These are phyloP conservation scores for Inga oerstediana DNA, from an alignment of 306 rosid species.

Conservation along the genomic window DNA sequence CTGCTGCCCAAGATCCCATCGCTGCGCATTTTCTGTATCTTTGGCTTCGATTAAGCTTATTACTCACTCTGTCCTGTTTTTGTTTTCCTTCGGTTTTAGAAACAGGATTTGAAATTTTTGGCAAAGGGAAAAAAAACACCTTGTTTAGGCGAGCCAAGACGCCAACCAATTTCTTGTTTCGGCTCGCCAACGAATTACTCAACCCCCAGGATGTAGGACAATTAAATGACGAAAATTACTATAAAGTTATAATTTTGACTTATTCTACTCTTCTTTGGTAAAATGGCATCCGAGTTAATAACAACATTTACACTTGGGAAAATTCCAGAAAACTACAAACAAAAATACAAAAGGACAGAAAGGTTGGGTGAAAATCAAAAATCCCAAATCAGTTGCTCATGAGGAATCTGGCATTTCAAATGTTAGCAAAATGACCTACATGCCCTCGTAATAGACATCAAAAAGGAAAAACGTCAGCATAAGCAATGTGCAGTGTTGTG, in stretches of 20 bases:
- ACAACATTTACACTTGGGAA: too few species aligned
- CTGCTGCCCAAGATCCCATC: slow-evolving; percentile 61
- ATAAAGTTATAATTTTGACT: neutral
- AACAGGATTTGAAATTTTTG: neutral
- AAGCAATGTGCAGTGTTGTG: too few species aligned
- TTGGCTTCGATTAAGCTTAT: slow-evolving; percentile 20
- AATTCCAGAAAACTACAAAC: too few species aligned
- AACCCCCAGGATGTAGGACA: neutral
- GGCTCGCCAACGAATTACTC: neutral
- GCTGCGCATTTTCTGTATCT: slow-evolving; percentile 41
- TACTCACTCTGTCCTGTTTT: neutral
- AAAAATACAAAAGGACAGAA: too few species aligned
- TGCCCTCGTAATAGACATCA: too few species aligned
- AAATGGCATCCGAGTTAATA: neutral
- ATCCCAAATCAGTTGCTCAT: too few species aligned
- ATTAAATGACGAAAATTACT: neutral
- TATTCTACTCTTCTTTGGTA: neutral
- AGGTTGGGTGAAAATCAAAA: too few species aligned
- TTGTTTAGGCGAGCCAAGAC: neutral
- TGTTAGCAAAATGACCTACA: too few species aligned
- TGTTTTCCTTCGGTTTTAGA: neutral
- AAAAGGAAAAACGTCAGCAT: too few species aligned
- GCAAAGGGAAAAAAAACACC: neutral
- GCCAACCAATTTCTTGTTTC: neutral
- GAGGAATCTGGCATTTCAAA: too few species aligned